phyloP scores from a whole-genome alignment of 148 eudicot genomes.

The Pharnaceum exiguum region DNA sequence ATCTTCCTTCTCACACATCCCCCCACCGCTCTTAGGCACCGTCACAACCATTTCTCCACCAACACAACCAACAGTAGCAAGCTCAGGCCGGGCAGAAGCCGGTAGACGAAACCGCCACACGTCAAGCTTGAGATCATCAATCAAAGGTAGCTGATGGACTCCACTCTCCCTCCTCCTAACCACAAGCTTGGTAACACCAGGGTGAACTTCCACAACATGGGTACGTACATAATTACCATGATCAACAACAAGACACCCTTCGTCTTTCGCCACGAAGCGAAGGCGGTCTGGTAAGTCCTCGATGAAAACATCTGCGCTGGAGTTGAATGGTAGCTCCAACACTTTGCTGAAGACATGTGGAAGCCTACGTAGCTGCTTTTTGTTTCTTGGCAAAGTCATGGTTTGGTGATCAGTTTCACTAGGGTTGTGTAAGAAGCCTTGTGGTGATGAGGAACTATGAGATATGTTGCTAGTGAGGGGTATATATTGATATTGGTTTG shows the following conservation, averaged over 20 bases:
- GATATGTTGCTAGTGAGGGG: slow-evolving; percentile 20
- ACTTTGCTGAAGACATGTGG: slow-evolving; percentile 71
- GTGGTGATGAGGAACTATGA: neutral
- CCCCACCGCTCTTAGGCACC: slow-evolving; percentile 47
- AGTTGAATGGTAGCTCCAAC: slow-evolving; percentile 53
- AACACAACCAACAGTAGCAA: slow-evolving; percentile 41
- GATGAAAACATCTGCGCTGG: slow-evolving; percentile 55
- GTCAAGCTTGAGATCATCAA: slow-evolving; percentile 45
- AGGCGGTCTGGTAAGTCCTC: slow-evolving; percentile 43
- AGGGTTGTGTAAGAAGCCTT: neutral
- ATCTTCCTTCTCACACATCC: slow-evolving; percentile 14
- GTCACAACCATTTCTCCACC: slow-evolving; percentile 52
- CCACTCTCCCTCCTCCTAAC: slow-evolving; percentile 23
- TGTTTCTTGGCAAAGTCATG: slow-evolving; percentile 16
- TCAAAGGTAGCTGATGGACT: slow-evolving; percentile 10
- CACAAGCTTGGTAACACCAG: slow-evolving; percentile 59
- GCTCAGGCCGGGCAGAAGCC: slow-evolving; percentile 41
- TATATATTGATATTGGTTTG: neutral
- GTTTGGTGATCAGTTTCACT: neutral
- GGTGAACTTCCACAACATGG: slow-evolving; percentile 47
- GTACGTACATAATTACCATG: slow-evolving; percentile 26
- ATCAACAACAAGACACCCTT: neutral
- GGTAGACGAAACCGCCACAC: slow-evolving; percentile 75
- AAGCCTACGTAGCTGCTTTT: slow-evolving; percentile 50
- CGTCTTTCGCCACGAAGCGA: slow-evolving; percentile 26